phyloP scores from a whole-genome alignment of 805 yeast species.

The Lachancea thermotolerans region DNA sequence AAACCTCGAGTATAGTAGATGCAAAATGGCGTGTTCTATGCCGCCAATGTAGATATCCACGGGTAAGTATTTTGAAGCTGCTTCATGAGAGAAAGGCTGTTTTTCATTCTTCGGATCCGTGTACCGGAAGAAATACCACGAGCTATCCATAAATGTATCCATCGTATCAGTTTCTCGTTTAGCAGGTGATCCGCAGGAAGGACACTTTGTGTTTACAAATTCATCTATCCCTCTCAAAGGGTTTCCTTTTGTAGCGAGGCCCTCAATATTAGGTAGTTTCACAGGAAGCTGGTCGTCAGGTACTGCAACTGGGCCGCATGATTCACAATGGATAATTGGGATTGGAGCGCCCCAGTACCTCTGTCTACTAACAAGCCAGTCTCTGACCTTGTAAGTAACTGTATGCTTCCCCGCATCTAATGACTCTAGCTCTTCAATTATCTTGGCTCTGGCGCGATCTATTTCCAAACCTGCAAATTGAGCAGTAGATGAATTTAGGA shows the following conservation, averaged over 20 bases:
- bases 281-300: conserved; percentile 87
- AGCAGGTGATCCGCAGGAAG: conserved; percentile 67
- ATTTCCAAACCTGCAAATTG: conserved; percentile 44
- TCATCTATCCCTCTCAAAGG: conserved; percentile 63
- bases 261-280: conserved; percentile 53
- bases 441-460: conserved; percentile 43
- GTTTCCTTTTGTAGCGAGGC: conserved; percentile 46
- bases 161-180: conserved; percentile 93
- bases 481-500: conserved; percentile 42
- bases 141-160: conserved; percentile 98
- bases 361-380: conserved; percentile 93
- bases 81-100: conserved; percentile 46
- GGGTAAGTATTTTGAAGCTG: conserved; percentile 55
- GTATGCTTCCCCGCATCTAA: conserved; percentile 39
- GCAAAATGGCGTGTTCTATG: conserved; percentile 93
- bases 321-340: conserved; percentile 81
- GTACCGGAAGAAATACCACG: conserved; percentile 91
- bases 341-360: conserved; percentile 99
- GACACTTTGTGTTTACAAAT: conserved; percentile 72
- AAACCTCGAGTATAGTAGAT: conserved; percentile 79
- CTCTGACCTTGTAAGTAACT: conserved; percentile 64
- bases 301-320: conserved; percentile 88
- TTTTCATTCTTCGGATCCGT: conserved; percentile 60
- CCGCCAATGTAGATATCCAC: conserved; percentile 93
- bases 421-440: conserved; percentile 38